These are phyloP conservation scores for Arbutus unedo DNA, from an alignment of 148 eudicot species.

Conservation along the genomic window DNA sequence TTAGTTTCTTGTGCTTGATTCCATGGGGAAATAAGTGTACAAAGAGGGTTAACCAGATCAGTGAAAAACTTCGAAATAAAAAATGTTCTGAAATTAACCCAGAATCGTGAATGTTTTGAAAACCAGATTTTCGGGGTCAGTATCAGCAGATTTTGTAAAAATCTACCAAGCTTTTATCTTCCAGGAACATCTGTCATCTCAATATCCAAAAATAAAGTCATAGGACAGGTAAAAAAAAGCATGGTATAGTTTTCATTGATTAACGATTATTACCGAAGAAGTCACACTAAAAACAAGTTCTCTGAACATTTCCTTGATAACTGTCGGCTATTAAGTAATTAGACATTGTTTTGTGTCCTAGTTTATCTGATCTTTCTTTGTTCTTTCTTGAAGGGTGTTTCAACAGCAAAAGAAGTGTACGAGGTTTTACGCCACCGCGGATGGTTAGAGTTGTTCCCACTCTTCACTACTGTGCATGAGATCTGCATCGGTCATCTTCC, in stretches of 20 bases:
- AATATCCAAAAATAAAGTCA: not conserved
- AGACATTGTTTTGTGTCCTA: not conserved
- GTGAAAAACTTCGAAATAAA: not conserved
- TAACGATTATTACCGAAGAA: not conserved
- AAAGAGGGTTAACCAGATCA: not conserved
- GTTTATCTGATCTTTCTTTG: conserved; percentile 8
- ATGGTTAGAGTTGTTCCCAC: conserved; percentile 85
- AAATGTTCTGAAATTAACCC: not conserved
- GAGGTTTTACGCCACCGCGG: conserved; percentile 64
- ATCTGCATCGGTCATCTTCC: conserved; percentile 74
- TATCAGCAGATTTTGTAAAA: not conserved
- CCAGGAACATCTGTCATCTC: not conserved
- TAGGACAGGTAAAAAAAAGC: not conserved
- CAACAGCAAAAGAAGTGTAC: conserved; percentile 83
- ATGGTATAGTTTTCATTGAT: not conserved
- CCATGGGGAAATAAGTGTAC: not conserved
- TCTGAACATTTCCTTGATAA: not conserved
- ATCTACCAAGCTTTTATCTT: not conserved
- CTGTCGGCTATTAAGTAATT: not conserved
- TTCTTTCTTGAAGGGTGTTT: conserved; percentile 75
- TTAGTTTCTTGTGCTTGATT: not conserved
- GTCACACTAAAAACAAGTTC: not conserved
- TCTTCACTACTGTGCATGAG: conserved; percentile 86
- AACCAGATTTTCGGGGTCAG: not conserved
- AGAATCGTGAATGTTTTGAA: not conserved